phyloP scores from a whole-genome alignment of 2,329 filamentous ascomycete species.

The Claviceps monticola region DNA sequence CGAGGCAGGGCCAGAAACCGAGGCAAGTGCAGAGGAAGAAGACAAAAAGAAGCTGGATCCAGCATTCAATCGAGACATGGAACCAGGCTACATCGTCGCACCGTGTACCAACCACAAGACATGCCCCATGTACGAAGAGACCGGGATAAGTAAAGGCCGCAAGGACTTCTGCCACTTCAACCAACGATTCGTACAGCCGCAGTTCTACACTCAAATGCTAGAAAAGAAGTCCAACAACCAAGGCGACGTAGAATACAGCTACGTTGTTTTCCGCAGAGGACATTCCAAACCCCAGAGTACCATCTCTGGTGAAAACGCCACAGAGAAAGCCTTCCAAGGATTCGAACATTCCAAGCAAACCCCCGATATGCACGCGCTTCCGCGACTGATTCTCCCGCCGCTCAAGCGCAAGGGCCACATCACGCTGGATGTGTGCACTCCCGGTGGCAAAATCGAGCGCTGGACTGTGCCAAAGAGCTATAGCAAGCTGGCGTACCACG shows the following conservation, averaged over 20 bases:
- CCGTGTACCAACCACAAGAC: conserved; percentile 78
- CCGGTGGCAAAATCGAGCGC: conserved; percentile 70
- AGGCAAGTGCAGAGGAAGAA: conserved; percentile 8
- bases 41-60: conserved; percentile 20
- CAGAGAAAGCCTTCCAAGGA: conserved; percentile 56
- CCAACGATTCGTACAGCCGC: conserved; percentile 76
- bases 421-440: conserved; percentile 81
- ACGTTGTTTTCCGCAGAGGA: conserved; percentile 73
- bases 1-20: conserved; percentile 16
- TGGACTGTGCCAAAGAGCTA: conserved; percentile 84
- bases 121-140: conserved; percentile 76
- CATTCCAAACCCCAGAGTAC: conserved; percentile 17
- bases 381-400: conserved; percentile 63
- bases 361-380: conserved; percentile 54
- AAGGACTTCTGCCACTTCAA: conserved; percentile 87
- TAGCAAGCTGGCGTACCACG: conserved; percentile 71
- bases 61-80: conserved; percentile 29
- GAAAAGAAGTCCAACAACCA: conserved; percentile 60
- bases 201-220: conserved; percentile 66
- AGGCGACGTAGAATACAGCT: conserved; percentile 85
- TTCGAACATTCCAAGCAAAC: conserved; percentile 40
- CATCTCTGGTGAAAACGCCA: conserved; percentile 39
- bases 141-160: conserved; percentile 57
- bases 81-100: conserved; percentile 51
- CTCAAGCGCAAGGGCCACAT: conserved; percentile 84